Conservation (phyloP, 495 filamentous ascomycete genomes). For the Bacidia rubella region DNA sequence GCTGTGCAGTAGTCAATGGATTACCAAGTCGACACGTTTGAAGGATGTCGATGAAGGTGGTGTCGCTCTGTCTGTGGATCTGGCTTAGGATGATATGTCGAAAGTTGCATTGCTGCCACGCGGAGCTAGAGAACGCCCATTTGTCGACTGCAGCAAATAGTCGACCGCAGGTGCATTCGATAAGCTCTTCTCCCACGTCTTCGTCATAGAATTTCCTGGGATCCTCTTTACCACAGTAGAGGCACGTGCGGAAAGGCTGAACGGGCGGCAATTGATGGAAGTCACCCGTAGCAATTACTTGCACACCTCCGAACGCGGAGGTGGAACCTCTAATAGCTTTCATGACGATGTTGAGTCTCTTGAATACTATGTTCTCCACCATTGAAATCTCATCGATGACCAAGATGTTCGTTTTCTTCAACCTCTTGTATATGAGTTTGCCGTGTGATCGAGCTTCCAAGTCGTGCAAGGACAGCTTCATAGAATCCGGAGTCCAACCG, state of each 20-base stretch:
- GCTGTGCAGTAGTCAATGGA: slow-evolving; percentile 23
- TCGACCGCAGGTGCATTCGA: slow-evolving; percentile 18
- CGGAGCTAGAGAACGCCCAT: slow-evolving; percentile 17
- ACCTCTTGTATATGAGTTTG: slow-evolving; percentile 16
- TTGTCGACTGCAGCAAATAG: slow-evolving; percentile 5
- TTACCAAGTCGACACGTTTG: slow-evolving; percentile 36
- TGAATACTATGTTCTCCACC: slow-evolving; percentile 42
- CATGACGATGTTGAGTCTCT: slow-evolving; percentile 39
- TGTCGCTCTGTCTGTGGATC: slow-evolving; percentile 41
- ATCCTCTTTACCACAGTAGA: slow-evolving; percentile 24
- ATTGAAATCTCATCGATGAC: slow-evolving; percentile 36
- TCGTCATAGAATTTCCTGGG: background rate
- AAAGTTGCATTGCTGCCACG: slow-evolving; percentile 26
- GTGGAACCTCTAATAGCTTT: slow-evolving; percentile 23
- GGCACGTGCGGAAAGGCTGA: slow-evolving; percentile 25
- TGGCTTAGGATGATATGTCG: slow-evolving; percentile 28
- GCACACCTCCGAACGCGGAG: slow-evolving; percentile 30
- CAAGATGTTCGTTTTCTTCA: slow-evolving; percentile 28
- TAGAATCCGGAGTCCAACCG: slow-evolving; percentile 33
- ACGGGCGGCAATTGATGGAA: slow-evolving; percentile 34
- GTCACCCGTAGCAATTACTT: slow-evolving; percentile 31
- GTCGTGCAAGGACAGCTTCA: slow-evolving; percentile 18
- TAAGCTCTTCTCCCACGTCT: background rate
- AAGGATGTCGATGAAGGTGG: slow-evolving; percentile 34
- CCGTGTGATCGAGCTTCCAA: slow-evolving; percentile 9